Evolutionary conservation across 2,329 filamentous ascomycete species (phyloP), one percentile per base, ranked within the genome.

Genomic region (Cordyceps pruinosa): DNA sequence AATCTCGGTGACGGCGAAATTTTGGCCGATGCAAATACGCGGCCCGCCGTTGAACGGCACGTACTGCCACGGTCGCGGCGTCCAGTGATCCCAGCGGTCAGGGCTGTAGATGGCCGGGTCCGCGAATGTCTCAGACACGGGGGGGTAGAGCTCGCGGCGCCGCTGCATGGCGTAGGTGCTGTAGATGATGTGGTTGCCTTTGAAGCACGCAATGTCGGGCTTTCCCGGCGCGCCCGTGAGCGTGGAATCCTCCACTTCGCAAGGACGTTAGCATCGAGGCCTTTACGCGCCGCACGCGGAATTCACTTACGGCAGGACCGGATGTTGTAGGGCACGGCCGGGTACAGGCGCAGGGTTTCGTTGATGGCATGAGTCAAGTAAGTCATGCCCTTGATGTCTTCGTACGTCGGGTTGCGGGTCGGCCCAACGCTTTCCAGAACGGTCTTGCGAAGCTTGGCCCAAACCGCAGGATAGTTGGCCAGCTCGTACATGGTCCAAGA

Each of bases 401-500:
- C 80, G 69, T 95, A 96, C 0, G 87, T 90, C 0, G 86, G 86
- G 4, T 77, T 73, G 6, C 78, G 72, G 15, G 82, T 74, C 7
- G 80, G 70, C 2, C 91, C 91, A 5, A 96, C 80, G 0, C 77
- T 76, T 2, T 79, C 68, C 26, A 85, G 69, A 65, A 96, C 90
- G 70, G 96, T 90, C 25, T 75, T 71, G 25, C 91, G 84, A 52
- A 97, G 78, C 68, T 84, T 88, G 53, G 75, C 69, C 4, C 90
- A 81, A 2, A 83, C 78, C 2, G 82, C 74, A 0, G 90, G 90
- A 62, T 89, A 79, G 17, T 84, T 83, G 37, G 86, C 82, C 2
- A 97, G 79, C 70, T 96, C 90, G 70, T 94, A 95, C 59, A 96
- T 78, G 35, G 83, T 78, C 87, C 90, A 96, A 0, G 85, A 88